Evolutionary conservation across 2,329 filamentous ascomycete genomes (phyloP).

Genomic region (Myriosclerotinia duriaeana): DNA sequence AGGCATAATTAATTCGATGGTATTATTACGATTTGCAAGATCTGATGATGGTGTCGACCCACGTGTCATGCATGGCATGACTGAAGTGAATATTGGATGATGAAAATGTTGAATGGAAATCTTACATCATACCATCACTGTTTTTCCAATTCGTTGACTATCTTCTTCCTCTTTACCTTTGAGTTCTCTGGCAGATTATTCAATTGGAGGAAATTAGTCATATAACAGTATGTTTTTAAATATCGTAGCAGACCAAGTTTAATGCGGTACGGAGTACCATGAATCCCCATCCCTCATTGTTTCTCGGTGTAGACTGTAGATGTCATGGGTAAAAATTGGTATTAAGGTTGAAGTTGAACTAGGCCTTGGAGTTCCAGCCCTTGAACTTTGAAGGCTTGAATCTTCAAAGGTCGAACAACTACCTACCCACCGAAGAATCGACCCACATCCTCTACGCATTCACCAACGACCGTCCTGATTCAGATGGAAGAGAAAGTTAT

Average conservation of each 20-base stretch:
- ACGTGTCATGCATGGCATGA: too few relatives aligned
- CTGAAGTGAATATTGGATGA: background rate
- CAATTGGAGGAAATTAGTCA: constrained; percentile 1
- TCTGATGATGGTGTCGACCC: background rate
- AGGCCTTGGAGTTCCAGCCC: too few relatives aligned
- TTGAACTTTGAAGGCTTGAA: too few relatives aligned
- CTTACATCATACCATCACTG: background rate
- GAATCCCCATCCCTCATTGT: background rate
- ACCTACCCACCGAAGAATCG: too few relatives aligned
- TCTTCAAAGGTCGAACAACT: background rate
- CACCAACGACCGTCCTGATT: too few relatives aligned
- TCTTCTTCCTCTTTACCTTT: background rate
- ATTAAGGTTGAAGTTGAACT: background rate
- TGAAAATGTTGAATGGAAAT: background rate
- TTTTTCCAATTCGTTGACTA: too few relatives aligned
- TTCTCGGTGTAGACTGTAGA: background rate
- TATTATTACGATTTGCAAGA: background rate
- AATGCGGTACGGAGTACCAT: background rate
- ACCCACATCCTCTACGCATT: too few relatives aligned
- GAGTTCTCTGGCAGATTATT: background rate
- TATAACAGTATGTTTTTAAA: background rate
- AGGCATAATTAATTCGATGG: constrained; percentile 13
- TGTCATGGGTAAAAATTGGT: background rate
- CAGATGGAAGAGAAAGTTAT: too few relatives aligned
- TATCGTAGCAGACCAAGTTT: background rate